A percentile compares a stretch with the other conserved stretches of the same genome.
Evolutionary conservation across 1,139 yeast species (phyloP).

Genomic region (Debaryomyces singareniensis): DNA sequence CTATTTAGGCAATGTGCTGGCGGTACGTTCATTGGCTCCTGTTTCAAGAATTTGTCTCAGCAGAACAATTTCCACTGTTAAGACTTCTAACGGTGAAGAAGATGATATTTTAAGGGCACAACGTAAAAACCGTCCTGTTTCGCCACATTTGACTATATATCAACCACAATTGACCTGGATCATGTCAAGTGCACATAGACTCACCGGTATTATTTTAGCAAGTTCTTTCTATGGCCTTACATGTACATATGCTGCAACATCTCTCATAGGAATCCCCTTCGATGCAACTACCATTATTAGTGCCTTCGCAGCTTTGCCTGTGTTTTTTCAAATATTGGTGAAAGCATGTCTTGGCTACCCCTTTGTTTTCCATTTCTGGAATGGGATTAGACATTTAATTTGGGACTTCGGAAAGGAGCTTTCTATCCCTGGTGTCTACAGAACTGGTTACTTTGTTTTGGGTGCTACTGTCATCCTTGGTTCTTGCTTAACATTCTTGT

Average conservation of each 20-base stretch:
- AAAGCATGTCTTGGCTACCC: conserved; percentile 76
- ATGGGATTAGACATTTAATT: conserved; percentile 86
- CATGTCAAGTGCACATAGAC: conserved; percentile 77
- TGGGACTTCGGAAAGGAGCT: conserved; percentile 88
- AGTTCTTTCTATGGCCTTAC: conserved; percentile 74
- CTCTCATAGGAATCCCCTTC: conserved; percentile 56
- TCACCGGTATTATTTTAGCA: conserved; percentile 82
- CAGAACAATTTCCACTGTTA: conserved; percentile 49
- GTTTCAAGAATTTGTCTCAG: too few relatives aligned
- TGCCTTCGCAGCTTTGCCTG: conserved; percentile 54
- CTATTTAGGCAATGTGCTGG: too few relatives aligned
- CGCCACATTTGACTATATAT: conserved; percentile 88
- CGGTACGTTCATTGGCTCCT: too few relatives aligned
- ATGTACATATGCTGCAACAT: conserved; percentile 65
- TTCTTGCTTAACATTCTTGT: conserved; percentile 45
- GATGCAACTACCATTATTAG: conserved; percentile 58
- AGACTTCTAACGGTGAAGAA: conserved; percentile 59
- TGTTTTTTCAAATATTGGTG: conserved; percentile 50
- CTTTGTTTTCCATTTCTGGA: conserved; percentile 77
- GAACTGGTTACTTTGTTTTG: conserved; percentile 82
- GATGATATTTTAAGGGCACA: conserved; percentile 70
- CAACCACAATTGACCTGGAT: conserved; percentile 84
- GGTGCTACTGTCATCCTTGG: conserved; percentile 68
- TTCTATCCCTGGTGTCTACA: conserved; percentile 79
- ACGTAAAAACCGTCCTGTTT: conserved; percentile 80